These are phyloP conservation scores for Backusella morwellensis DNA, from an alignment of 192 early-diverging fungal genomes.

Conservation along the genomic window DNA sequence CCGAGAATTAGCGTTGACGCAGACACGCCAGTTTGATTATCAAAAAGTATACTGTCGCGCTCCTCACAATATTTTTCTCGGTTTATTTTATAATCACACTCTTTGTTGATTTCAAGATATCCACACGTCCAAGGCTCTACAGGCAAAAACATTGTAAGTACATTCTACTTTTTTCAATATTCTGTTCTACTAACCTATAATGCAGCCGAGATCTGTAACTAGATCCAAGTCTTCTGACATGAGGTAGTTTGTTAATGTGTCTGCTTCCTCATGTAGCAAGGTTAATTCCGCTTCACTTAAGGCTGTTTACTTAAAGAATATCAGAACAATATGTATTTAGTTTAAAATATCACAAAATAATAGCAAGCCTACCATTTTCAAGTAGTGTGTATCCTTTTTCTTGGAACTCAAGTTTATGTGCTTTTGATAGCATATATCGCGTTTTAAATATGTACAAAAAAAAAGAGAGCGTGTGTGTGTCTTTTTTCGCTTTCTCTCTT, in stretches of 20 bases:
- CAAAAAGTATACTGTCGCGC: conserved; percentile 15
- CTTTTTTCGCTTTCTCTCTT: no score
- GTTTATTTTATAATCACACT: conserved; percentile 20
- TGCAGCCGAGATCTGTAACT: conserved; percentile 30
- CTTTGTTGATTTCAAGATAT: conserved; percentile 19
- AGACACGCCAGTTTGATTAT: not conserved
- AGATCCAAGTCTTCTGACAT: conserved; percentile 31
- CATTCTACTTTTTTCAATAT: not conserved
- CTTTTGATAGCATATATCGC: conserved; percentile 3
- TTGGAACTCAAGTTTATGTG: not conserved
- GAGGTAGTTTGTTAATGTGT: conserved; percentile 26
- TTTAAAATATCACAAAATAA: not conserved
- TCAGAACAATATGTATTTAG: not conserved
- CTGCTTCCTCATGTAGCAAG: conserved; percentile 26
- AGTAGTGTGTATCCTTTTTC: not conserved
- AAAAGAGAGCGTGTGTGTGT: not conserved
- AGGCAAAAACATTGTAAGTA: not conserved
- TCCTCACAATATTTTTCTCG: conserved; percentile 11
- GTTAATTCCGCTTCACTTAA: conserved; percentile 10
- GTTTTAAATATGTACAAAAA: not conserved
- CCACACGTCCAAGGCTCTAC: conserved; percentile 34
- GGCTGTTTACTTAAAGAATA: conserved; percentile 5
- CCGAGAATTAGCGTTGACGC: not conserved
- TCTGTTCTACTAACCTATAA: conserved; percentile 21
- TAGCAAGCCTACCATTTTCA: not conserved